Conservation (phyloP, 2,329 filamentous ascomycete species). For the Colletotrichum gigasporum region DNA sequence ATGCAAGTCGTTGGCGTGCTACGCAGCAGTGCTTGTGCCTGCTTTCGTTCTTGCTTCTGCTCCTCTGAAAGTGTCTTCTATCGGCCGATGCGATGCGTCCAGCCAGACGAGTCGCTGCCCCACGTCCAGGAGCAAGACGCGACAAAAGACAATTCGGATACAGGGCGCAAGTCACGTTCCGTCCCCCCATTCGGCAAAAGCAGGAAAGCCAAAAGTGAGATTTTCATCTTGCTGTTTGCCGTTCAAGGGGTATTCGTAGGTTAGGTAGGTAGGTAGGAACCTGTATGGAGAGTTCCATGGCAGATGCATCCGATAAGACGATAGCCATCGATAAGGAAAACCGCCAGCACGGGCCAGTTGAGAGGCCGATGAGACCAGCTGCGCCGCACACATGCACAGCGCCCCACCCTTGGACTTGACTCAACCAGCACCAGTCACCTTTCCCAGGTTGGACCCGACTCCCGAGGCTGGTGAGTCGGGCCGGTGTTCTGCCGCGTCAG, state of each 20-base stretch:
- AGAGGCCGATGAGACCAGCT: conserved; percentile 1
- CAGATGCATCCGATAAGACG: conserved; percentile 8
- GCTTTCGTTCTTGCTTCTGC: too few species aligned
- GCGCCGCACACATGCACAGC: conserved; percentile 4
- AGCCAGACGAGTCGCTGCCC: not conserved
- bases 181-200: not conserved
- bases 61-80: not conserved
- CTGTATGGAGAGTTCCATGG: too few species aligned
- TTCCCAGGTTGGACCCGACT: not conserved
- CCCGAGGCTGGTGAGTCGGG: conserved; percentile 11
- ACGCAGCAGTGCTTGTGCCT: too few species aligned
- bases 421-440: conserved; percentile 5
- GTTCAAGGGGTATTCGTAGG: not conserved
- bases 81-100: not conserved
- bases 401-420: not conserved
- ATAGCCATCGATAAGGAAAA: conserved; percentile 1
- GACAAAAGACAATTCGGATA: not conserved
- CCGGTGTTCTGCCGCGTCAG: conserved; percentile 26
- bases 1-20: too few species aligned
- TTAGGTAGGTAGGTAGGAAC: too few species aligned
- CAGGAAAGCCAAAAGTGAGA: conserved; percentile 4
- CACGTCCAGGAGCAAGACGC: not conserved
- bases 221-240: not conserved
- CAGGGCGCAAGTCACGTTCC: conserved; percentile 11
- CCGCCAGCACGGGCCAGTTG: not conserved